Evolutionary conservation across 192 early-diverging fungal genomes (phyloP), one percentile per base, ranked within the genome.

Genomic region (Coemansia umbellata): DNA sequence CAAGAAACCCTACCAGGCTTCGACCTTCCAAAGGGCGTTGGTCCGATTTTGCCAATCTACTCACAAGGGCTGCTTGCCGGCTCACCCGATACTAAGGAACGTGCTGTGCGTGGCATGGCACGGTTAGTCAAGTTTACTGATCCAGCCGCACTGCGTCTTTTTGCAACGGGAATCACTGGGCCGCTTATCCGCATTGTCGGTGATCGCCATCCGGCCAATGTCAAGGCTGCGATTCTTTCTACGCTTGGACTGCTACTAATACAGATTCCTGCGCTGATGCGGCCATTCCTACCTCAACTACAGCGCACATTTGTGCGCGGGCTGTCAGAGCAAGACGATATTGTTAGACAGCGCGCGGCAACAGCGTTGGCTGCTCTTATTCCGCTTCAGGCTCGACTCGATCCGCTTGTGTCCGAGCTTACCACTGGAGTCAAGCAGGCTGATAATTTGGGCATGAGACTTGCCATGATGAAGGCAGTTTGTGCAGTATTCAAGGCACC

Each of bases 111-210:
- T 26, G 91, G 88, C 30, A 84, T 98, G 75, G 92, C 92, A 5
- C 85, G 85, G 18, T 51, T 91, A 39, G 82, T 91, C 8, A 31
- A 54, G 35, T 78, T 65, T 42, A 81, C 79, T 1, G 49, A 57
- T 18, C 80, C 84, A 5, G 82, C 84, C 13, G 85, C 87, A 8
- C 80, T 99, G 21, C 86, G 87, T 37, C 84, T 90, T 28, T 98
- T 88, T 66, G 92, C 95, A 24, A 97, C 94, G 6, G 88, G 89
- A 55, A 95, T 99, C 33, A 94, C 96, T 7, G 96, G 96, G 37
- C 93, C 95, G 21, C 81, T 99, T 37, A 99, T 99, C 77, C 91
- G 96, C 76, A 90, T 98, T 52, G 86, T 96, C 55, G 94, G 95
- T 45, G 96, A 99, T 69, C 87, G 94, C 23, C 86, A 95, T 74